Percentiles rank a stretch among this genome's conserved stretches.
These are phyloP conservation scores for Rosellinia necatrix DNA, from an alignment of 2,329 filamentous ascomycete genomes.

Conservation along the genomic window DNA sequence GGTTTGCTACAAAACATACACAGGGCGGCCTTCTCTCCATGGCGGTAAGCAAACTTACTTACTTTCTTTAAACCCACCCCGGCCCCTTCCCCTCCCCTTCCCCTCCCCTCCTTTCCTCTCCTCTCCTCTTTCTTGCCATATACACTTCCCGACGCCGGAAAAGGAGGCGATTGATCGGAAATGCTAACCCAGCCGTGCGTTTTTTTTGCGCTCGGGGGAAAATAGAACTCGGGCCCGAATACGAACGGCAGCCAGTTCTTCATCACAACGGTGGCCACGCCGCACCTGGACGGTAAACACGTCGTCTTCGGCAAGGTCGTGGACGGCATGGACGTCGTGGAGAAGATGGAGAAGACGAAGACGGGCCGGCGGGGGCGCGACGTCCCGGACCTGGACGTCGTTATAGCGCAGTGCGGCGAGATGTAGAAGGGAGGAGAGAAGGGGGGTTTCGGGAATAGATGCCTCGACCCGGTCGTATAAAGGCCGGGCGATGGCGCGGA, in stretches of 20 bases:
- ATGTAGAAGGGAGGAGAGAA: slow-evolving; percentile 62
- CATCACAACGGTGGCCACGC: slow-evolving; percentile 86
- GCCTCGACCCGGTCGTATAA: no score
- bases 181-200: neutral
- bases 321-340: slow-evolving; percentile 87
- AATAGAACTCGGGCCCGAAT: slow-evolving; percentile 86
- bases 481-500: no score
- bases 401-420: slow-evolving; percentile 87
- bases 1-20: slow-evolving; percentile 81
- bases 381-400: slow-evolving; percentile 82
- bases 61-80: no score
- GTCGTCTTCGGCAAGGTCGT: slow-evolving; percentile 93
- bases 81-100: neutral
- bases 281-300: slow-evolving; percentile 90
- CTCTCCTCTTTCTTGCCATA: neutral
- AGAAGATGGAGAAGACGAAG: slow-evolving; percentile 90
- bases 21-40: slow-evolving; percentile 83
- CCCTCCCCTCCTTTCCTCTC: neutral
- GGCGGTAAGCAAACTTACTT: slow-evolving; percentile 76
- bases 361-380: slow-evolving; percentile 76
- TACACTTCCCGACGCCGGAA: no score
- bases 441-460: neutral
- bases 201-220: no score
- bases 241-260: slow-evolving; percentile 98
- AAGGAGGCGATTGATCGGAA: no score